Base-by-base conservation (phyloP, 176 grass and related monocot species). In the Oryza meyeriana region DNA sequence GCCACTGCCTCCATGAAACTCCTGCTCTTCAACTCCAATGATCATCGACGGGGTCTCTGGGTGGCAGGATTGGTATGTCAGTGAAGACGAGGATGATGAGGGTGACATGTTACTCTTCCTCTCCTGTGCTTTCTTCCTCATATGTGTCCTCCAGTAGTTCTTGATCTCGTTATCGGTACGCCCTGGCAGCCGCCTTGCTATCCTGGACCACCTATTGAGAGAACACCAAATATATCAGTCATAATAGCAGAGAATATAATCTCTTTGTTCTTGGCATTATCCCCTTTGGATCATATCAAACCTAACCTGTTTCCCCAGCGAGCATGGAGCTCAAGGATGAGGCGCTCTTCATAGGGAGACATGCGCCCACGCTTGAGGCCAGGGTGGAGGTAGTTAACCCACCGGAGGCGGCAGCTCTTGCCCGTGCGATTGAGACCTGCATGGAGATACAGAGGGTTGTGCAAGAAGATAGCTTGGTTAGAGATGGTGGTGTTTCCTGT, bases 141-240 rank as follows among this genome's bases (percentile, higher is more conserved):
- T 97, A 77, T 94, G 94, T 8, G 94, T 97, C 79, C 91, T 97
- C 94, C 94, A 97, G 84, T 94, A 97, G 84, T 97, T 97, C 86
- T 97, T 97, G 74, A 97, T 97, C 91, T 97, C 94, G 18, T 97
- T 97, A 62, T 97, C 94, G 10, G 94, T 97, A 64, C 94, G 94
- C 32, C 94, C 94, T 45, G 94, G 94, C 32, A 97, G 61, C 69
- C 75, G 86, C 28, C 91, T 73, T 41, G 94, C 94, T 73, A 97
- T 94, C 64, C 94, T 85, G 45, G 94, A 97, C 94, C 94, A 97
- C 86, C 94, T 97, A 42, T 80, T 52, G 55, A 87, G 52, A 64
- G 73, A 44, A 57, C 79, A 71, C 65, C 24, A 11, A 36, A 79
- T 14, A 20, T 34, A 50, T 64, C 68, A 66, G 28, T 75, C 41